Evolutionary conservation across 1,284 basidiomycete species (phyloP).

Genomic region (Ustilago trichophora): DNA sequence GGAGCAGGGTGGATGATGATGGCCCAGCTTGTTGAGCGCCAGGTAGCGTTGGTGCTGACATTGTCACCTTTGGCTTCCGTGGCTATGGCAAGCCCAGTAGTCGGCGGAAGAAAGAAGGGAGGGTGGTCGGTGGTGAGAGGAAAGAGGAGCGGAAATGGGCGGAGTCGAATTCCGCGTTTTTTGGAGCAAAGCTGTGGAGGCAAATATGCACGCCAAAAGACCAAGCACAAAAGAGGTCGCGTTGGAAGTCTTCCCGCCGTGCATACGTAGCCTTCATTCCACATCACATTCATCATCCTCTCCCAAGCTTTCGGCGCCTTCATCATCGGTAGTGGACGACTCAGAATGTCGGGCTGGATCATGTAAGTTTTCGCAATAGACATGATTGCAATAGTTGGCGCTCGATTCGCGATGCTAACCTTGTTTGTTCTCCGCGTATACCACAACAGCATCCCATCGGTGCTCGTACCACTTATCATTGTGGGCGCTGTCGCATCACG

Average conservation of each 20-base stretch:
- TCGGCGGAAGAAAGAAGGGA: neutral
- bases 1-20: slow-evolving; percentile 1
- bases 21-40: slow-evolving; percentile 4
- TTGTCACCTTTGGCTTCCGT: no score
- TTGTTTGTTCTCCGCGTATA: no score
- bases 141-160: slow-evolving; percentile 19
- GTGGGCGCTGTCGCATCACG: slow-evolving; percentile 41
- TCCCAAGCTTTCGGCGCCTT: neutral
- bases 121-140: neutral
- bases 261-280: no score
- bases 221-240: neutral
- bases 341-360: slow-evolving; percentile 37
- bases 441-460: slow-evolving; percentile 40
- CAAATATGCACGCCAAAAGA: neutral
- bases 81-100: no score
- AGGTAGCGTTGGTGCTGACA: slow-evolving; percentile 22
- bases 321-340: neutral
- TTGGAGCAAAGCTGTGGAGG: slow-evolving; percentile 9
- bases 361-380: no score
- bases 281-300: no score
- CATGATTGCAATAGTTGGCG: no score
- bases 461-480: slow-evolving; percentile 47
- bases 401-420: no score
- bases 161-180: slow-evolving; percentile 31
- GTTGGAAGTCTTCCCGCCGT: neutral